phyloP scores from a whole-genome alignment of 179 eudicot species.

The Beta corolliflora region DNA sequence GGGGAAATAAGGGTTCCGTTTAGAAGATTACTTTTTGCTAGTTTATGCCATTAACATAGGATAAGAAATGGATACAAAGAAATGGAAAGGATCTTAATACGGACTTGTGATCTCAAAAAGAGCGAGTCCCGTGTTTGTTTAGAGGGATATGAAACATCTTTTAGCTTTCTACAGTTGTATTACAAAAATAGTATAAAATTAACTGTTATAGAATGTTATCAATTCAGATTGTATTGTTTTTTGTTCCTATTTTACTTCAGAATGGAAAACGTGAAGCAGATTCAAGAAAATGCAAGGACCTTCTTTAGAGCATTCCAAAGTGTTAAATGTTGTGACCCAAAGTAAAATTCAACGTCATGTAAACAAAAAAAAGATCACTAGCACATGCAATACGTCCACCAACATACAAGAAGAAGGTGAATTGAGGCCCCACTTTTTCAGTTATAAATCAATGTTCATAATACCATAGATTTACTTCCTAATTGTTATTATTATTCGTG shows the following conservation, averaged over 20 bases:
- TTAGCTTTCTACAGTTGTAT: too few species aligned
- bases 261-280: background rate
- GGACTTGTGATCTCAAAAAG: too few species aligned
- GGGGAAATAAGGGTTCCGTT: too few species aligned
- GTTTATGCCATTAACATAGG: too few species aligned
- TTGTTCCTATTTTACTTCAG: background rate
- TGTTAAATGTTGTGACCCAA: slow-evolving; percentile 3
- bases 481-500: background rate
- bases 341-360: background rate
- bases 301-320: background rate
- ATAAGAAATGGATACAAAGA: too few species aligned
- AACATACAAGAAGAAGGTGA: slow-evolving; percentile 1
- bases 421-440: background rate
- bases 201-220: too few species aligned
- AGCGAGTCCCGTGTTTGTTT: too few species aligned
- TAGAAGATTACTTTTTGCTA: too few species aligned
- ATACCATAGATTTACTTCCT: background rate
- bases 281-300: background rate
- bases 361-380: background rate
- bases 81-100: too few species aligned
- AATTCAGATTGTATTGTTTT: too few species aligned
- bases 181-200: too few species aligned
- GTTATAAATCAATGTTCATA: background rate
- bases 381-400: slow-evolving; percentile 13
- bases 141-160: too few species aligned